Base-by-base conservation (phyloP, 495 filamentous ascomycete species). In the Hypomontagnella monticulosa region DNA sequence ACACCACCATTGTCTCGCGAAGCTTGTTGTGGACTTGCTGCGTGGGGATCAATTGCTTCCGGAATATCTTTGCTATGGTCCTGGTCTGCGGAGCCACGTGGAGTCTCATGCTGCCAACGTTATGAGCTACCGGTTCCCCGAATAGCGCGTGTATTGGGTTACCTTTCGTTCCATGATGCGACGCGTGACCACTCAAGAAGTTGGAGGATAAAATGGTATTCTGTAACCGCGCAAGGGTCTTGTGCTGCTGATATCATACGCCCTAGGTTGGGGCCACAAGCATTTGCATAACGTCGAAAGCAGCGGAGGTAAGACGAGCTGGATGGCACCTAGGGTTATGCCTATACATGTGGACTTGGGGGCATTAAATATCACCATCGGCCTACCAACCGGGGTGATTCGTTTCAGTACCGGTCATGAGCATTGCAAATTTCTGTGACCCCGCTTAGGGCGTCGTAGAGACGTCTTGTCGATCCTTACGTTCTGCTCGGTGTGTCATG, bases 101-200 rank as follows among this genome's bases (percentile, higher is more conserved):
- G 37, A 14, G 14, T 18, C 12, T 49, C 37, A 12, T 44, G 15
- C 55, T 69, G 18, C 44, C 32, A 20, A 38, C 8, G 6, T 14
- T n/a, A 42, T 69, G 3, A 69, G 66, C 38, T 19, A 30, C 16
- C 44, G 2, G 23, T 48, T 34, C 37, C n/a, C 12, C 6, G 18
- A 33, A 36, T 38, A 54, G 30, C 14, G 19, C 37, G 12, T 27
- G n/a, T 14, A 14, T 46, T 38, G 16, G n/a, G 11, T 20, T 63
- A 63, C 66, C 59, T 69, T 56, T 47, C 14, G 37, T 15, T 41
- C 50, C 60, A 69, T 63, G 12, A 10, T 19, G 32, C 16, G 4
- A 37, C 15, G 38, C 30, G 33, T 34, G 32, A 49, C 52, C 10
- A 14, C 37, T 56, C 0, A 19, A 53, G 30, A 47, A 52, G 14